Evolutionary conservation across 2,329 filamentous ascomycete genomes (phyloP).

Genomic region (Monilinia fructicola): DNA sequence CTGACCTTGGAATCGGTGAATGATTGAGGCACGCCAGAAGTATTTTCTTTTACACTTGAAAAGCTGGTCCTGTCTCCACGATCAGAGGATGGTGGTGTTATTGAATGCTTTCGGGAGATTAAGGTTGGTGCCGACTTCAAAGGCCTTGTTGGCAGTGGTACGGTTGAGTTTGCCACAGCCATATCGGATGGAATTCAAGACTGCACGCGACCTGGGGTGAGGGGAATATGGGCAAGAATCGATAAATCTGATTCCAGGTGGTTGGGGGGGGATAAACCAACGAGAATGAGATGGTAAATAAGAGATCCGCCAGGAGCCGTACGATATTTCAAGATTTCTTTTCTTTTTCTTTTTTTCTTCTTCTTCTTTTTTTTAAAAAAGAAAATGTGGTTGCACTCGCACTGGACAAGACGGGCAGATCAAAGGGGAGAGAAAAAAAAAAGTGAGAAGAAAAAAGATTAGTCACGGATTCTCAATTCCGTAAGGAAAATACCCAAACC

Average conservation of each 20-base stretch:
- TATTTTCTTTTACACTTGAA: slow-evolving; percentile 39
- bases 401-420: not conserved
- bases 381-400: slow-evolving; percentile 20
- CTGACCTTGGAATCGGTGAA: slow-evolving; percentile 61
- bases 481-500: slow-evolving; percentile 16
- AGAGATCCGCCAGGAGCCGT: not conserved
- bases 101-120: slow-evolving; percentile 20
- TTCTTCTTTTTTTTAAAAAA: too few species aligned
- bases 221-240: slow-evolving; percentile 6
- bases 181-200: not conserved
- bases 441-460: slow-evolving; percentile 15
- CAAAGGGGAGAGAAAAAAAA: slow-evolving; percentile 10
- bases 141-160: slow-evolving; percentile 19
- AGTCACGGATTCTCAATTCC: slow-evolving; percentile 22
- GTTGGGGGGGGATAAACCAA: slow-evolving; percentile 3
- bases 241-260: slow-evolving; percentile 11
- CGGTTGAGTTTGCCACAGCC: slow-evolving; percentile 20
- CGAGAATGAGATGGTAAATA: slow-evolving; percentile 19
- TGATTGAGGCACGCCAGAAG: slow-evolving; percentile 52
- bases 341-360: too few species aligned
- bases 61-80: slow-evolving; percentile 39
- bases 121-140: slow-evolving; percentile 20
- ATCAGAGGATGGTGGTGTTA: slow-evolving; percentile 31
- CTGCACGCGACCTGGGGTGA: slow-evolving; percentile 13
- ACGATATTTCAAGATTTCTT: not conserved